phyloP scores from a whole-genome alignment of 805 yeast genomes.

The Candida nemodendra region DNA sequence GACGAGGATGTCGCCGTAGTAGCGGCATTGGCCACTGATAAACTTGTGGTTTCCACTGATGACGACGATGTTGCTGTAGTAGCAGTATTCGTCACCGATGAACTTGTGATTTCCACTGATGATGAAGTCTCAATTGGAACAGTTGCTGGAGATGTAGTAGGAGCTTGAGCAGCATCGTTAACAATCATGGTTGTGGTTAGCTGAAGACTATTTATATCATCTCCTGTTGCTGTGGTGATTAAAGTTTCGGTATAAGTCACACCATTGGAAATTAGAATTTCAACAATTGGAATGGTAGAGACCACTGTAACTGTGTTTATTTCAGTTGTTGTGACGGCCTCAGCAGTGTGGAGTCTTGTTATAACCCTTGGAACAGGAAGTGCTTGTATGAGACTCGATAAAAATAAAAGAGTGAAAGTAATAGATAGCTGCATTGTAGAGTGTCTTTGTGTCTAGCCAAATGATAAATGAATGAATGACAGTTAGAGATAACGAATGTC shows the following conservation, averaged over 20 bases:
- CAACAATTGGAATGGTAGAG: constrained; percentile 50
- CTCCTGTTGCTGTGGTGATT: constrained; percentile 37
- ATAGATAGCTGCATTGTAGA: constrained; percentile 4
- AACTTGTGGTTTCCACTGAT: constrained; percentile 14
- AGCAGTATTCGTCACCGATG: constrained; percentile 6
- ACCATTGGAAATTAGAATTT: constrained; percentile 50
- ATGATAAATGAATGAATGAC: too few species aligned
- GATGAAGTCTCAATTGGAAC: constrained; percentile 11
- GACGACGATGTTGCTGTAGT: constrained; percentile 12
- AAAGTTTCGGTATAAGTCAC: constrained; percentile 49
- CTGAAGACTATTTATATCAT: constrained; percentile 9
- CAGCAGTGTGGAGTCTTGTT: constrained; percentile 32
- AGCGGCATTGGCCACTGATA: constrained; percentile 30
- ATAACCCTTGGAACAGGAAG: constrained; percentile 24
- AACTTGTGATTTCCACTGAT: constrained; percentile 12
- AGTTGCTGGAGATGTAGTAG: constrained; percentile 16
- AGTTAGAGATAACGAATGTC: too few species aligned
- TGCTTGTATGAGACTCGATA: constrained; percentile 15
- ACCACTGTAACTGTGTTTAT: constrained; percentile 44
- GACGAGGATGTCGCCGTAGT: constrained; percentile 20
- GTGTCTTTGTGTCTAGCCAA: too few species aligned
- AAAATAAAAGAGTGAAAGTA: constrained; percentile 2
- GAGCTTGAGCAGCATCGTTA: constrained; percentile 16
- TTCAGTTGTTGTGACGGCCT: constrained; percentile 32
- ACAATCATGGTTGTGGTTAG: constrained; percentile 19